Conservation (phyloP, 352 stramenopile genomes). For the Phytopythium litorale region DNA sequence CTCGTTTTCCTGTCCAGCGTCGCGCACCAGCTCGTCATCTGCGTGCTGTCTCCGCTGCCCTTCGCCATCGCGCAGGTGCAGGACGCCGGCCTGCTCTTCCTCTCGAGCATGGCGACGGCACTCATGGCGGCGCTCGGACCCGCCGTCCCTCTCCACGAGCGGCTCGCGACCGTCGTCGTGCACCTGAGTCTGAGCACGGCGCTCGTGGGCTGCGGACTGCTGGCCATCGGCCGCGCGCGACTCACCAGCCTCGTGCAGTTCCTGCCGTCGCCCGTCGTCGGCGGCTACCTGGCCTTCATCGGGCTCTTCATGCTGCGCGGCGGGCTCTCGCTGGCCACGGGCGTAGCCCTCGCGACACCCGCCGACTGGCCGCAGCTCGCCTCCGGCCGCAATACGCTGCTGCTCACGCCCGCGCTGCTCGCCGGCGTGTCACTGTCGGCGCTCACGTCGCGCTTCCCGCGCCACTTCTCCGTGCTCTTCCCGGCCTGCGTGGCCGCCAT, state of each 20-base stretch:
- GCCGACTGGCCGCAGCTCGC: slow-evolving; percentile 67
- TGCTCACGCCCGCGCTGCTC: slow-evolving; percentile 74
- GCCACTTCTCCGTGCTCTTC: slow-evolving; percentile 58
- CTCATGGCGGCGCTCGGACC: slow-evolving; percentile 81
- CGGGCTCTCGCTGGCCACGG: slow-evolving; percentile 85
- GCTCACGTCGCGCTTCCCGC: slow-evolving; percentile 52
- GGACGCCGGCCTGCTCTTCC: slow-evolving; percentile 96
- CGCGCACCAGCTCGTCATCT: slow-evolving; percentile 94
- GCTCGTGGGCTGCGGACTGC: slow-evolving; percentile 89
- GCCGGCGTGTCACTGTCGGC: slow-evolving; percentile 70
- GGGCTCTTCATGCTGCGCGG: slow-evolving; percentile 95
- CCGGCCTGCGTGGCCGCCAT: slow-evolving; percentile 47
- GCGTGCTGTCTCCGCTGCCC: slow-evolving; percentile 83
- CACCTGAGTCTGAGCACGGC: slow-evolving; percentile 89
- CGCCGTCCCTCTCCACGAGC: slow-evolving; percentile 39
- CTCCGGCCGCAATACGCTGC: slow-evolving; percentile 41
- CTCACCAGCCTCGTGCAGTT: slow-evolving; percentile 95
- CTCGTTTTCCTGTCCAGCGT: slow-evolving; percentile 92
- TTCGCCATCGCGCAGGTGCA: slow-evolving; percentile 97
- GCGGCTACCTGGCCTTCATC: slow-evolving; percentile 95
- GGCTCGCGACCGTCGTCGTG: slow-evolving; percentile 91
- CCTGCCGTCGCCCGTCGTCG: slow-evolving; percentile 94
- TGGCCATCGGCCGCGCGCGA: slow-evolving; percentile 85
- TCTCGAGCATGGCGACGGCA: slow-evolving; percentile 89
- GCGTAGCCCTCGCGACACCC: slow-evolving; percentile 59